Evolutionary conservation across 805 yeast genomes (phyloP).

Genomic region (Zygotorulaspora danielsina): DNA sequence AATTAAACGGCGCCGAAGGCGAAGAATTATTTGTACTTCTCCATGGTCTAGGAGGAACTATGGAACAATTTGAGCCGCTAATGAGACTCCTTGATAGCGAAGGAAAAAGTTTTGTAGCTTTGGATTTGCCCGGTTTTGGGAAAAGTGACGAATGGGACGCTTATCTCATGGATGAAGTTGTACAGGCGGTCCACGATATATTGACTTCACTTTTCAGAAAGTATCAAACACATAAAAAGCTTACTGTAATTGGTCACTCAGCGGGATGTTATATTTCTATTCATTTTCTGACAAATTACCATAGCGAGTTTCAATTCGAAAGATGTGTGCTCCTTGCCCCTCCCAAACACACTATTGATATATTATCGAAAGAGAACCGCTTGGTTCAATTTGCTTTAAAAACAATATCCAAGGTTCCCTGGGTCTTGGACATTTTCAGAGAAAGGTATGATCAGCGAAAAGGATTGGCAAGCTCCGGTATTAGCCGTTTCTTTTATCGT

Average conservation of each 20-base stretch:
- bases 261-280: conserved; percentile 61
- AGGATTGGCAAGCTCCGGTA: conserved; percentile 33
- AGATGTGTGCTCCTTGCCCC: conserved; percentile 46
- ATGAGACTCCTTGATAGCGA: conserved; percentile 55
- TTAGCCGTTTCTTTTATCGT: conserved; percentile 24
- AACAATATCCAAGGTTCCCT: conserved; percentile 21
- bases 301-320: conserved; percentile 10
- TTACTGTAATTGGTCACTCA: conserved; percentile 54
- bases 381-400: conserved; percentile 16
- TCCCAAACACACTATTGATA: conserved; percentile 36
- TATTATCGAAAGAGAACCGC: conserved; percentile 15
- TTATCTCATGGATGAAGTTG: conserved; percentile 22
- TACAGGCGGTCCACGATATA: conserved; percentile 12
- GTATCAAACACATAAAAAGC: conserved; percentile 4
- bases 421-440: conserved; percentile 30
- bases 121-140: conserved; percentile 92
- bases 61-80: conserved; percentile 77
- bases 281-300: conserved; percentile 40
- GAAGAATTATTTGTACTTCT: conserved; percentile 49
- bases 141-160: conserved; percentile 31
- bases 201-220: neutral
- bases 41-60: conserved; percentile 90
- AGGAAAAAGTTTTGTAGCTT: conserved; percentile 57
- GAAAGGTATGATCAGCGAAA: conserved; percentile 29
- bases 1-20: neutral